Evolutionary conservation across 2,329 filamentous ascomycete species (phyloP).

Genomic region (Microsporum ferrugineum): DNA sequence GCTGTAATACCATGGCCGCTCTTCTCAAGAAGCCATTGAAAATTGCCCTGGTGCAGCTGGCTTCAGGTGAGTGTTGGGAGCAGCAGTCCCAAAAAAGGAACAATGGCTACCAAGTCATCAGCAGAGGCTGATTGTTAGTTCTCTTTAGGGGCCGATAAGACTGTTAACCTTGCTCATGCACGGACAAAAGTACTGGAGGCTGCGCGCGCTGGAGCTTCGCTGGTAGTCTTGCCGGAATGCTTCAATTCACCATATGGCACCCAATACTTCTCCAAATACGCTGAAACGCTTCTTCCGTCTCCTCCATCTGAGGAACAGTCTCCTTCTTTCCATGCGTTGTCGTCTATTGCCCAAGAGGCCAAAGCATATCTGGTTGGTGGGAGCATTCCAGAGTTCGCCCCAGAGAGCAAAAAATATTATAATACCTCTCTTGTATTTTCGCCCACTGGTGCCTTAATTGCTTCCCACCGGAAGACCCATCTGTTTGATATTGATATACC

Average conservation of each 20-base stretch:
- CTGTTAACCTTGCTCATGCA: conserved; percentile 69
- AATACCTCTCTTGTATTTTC: conserved; percentile 83
- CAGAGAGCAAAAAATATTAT: conserved; percentile 60
- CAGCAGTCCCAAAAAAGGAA: neutral
- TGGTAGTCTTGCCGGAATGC: conserved; percentile 92
- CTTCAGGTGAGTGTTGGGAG: conserved; percentile 44
- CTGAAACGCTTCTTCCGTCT: conserved; percentile 71
- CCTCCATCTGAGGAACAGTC: conserved; percentile 59
- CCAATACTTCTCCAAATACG: conserved; percentile 81
- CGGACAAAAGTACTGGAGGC: conserved; percentile 74
- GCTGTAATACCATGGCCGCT: conserved; percentile 33
- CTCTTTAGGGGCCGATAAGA: conserved; percentile 59
- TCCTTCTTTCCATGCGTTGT: conserved; percentile 76
- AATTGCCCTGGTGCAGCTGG: conserved; percentile 70
- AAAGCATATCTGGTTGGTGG: conserved; percentile 76
- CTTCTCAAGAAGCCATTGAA: conserved; percentile 66
- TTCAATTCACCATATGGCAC: conserved; percentile 98
- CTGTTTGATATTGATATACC: conserved; percentile 97
- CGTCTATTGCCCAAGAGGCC: conserved; percentile 65
- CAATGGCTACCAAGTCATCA: neutral
- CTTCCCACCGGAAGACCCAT: conserved; percentile 83
- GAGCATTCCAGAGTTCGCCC: conserved; percentile 75
- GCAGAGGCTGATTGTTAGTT: neutral
- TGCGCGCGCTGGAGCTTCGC: conserved; percentile 60
- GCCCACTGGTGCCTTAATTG: conserved; percentile 67